Evolutionary conservation across 2,329 filamentous ascomycete genomes (phyloP), one percentile per base, ranked within the genome.

Genomic region (Daldinia sp.): DNA sequence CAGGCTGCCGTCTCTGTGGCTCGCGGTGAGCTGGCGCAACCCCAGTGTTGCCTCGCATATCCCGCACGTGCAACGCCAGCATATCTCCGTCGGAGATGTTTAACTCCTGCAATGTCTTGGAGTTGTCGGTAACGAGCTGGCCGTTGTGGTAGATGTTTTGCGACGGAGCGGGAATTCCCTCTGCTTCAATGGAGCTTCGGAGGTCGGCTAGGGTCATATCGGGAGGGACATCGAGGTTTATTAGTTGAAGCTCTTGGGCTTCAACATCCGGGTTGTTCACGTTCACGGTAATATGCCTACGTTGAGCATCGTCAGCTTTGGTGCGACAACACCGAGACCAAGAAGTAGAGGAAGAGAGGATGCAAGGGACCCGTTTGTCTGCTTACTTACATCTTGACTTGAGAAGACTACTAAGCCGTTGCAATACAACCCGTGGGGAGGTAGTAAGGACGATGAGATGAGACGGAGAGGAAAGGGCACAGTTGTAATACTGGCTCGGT

Each of bases 141-240:
- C 94, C 95, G 76, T 97, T 96, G 80, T 94, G 91, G 79, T 95
- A 96, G 74, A 98, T 89, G 74, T 93, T 89, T 77, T 97, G 93
- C 47, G 90, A 84, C 43, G 83, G 81, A 15, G 88, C 85, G 25
- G 91, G 87, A 70, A 96, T 89, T 71, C 83, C 82, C 78, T 98
- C 94, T 77, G 88, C 91, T 76, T 95, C 87, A 75, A 99, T 90
- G 74, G 93, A 91, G 74, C 89, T 91, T 78, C 96, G 96, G 69
- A 99, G 86, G 54, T 93, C 90, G 72, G 89, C 89, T 71, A 98
- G 80, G 48, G 92, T 92, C 79, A 91, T 89, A 70, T 88, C 88
- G 48, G 84, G 81, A 51, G 86, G 85, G 58, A 93, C 85, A 71
- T 93, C 90, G 69, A 93, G 84, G 66, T 85, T 86, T 72, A 93